Evolutionary conservation across 2,329 filamentous ascomycete genomes (phyloP), one percentile per base, ranked within the genome.

Genomic region (Aspergillus eucalypticola): DNA sequence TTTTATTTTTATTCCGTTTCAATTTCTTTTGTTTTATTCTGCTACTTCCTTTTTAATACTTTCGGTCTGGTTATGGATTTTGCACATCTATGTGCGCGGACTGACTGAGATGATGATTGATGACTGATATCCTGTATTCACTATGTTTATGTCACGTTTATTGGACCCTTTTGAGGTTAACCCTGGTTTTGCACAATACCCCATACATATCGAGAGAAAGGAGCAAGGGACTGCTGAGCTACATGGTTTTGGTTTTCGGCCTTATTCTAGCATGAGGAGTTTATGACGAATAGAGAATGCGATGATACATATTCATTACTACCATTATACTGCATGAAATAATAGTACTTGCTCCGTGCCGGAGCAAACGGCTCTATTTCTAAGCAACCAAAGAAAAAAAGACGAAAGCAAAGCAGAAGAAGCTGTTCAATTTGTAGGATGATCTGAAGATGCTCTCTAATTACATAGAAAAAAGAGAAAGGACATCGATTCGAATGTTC

Each of bases 51-150:
- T 39, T 39, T 19, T 54, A 48, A 29, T 46, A 46, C n/a, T 49
- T 6, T 15, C 25, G n/a, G 11, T 21, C 25, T 21, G 15, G 6
- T n/a, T 15, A 19, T 29, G 46, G 15, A 17, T 17, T 50, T 4
- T 29, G 44, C 44, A 23, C 44, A 13, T 21, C 19, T 13, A 29
- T n/a, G 17, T 27, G 25, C 4, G n/a, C 46, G 17, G 25, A 29
- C 21, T 13, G 21, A 50, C 23, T 29, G 46, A 35, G 32, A 32
- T 50, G 46, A 50, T 29, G 46, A 50, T n/a, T 50, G n/a, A 50
- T 29, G 46, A 49, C 44, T 29, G 46, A 50, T 50, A 29, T 50
- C 46, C 46, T 50, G 46, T 50, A 50, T 29, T 50, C 46, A 50
- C 25, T 50, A 50, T 17, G 8, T 5, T 29, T 17, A 25, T 29